These are phyloP conservation scores for Tylopilus subfusipes DNA, from an alignment of 768 basidiomycete genomes.

Conservation along the genomic window DNA sequence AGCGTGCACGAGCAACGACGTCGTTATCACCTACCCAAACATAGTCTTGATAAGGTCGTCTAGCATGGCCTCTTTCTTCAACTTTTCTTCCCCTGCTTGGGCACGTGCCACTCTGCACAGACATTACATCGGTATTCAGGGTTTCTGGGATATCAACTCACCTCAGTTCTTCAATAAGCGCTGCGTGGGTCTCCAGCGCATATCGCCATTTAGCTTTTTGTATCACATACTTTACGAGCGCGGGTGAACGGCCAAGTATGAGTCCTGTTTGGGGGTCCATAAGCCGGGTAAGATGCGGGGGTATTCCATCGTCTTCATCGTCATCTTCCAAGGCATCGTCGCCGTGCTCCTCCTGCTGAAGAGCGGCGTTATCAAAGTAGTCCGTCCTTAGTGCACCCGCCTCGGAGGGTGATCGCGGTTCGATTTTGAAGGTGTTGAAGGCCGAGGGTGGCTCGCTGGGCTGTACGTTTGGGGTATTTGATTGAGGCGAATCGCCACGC, in stretches of 20 bases:
- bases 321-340: slow-evolving; percentile 27
- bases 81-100: slow-evolving; percentile 50
- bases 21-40: slow-evolving; percentile 46
- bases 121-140: not conserved
- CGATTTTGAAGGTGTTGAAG: slow-evolving; percentile 66
- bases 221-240: slow-evolving; percentile 68
- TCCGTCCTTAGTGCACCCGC: slow-evolving; percentile 30
- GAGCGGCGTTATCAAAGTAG: slow-evolving; percentile 29
- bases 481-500: slow-evolving; percentile 38
- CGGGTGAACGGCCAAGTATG: slow-evolving; percentile 66
- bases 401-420: slow-evolving; percentile 45
- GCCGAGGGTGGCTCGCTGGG: slow-evolving; percentile 27
- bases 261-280: slow-evolving; percentile 56
- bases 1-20: not conserved
- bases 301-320: slow-evolving; percentile 47
- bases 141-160: not conserved
- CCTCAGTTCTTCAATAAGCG: slow-evolving; percentile 61
- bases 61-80: slow-evolving; percentile 60
- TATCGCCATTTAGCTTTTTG: slow-evolving; percentile 70
- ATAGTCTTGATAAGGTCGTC: slow-evolving; percentile 47
- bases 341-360: slow-evolving; percentile 14
- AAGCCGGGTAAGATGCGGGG: slow-evolving; percentile 48
- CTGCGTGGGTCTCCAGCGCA: slow-evolving; percentile 63
- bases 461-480: slow-evolving; percentile 17
- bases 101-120: slow-evolving; percentile 38